phyloP scores from a whole-genome alignment of 768 basidiomycete species.

The Sarcodon sp. region DNA sequence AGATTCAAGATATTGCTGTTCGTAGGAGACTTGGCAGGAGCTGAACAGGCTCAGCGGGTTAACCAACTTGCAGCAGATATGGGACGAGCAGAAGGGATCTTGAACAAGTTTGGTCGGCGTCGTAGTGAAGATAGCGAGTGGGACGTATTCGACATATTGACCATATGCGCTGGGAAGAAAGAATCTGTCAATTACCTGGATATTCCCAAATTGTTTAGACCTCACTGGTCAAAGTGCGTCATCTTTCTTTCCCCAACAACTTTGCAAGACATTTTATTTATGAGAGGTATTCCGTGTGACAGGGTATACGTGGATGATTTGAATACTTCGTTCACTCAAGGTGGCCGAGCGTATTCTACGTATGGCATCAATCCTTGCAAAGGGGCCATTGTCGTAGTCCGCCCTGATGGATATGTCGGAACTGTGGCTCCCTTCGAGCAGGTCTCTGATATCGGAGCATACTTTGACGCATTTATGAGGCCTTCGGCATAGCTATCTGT shows the following conservation, averaged over 20 bases:
- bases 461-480: constrained; percentile 35
- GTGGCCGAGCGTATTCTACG: constrained; percentile 41
- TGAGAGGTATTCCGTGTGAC: background rate
- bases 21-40: constrained; percentile 20
- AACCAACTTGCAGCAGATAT: constrained; percentile 9
- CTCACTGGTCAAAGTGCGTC: constrained; percentile 49
- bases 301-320: constrained; percentile 52
- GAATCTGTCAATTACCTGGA: constrained; percentile 28
- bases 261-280: background rate
- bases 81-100: constrained; percentile 9
- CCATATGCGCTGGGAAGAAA: constrained; percentile 26
- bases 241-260: constrained; percentile 1
- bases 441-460: constrained; percentile 22
- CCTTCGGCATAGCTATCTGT: no score
- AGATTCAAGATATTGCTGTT: constrained; percentile 38
- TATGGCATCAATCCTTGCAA: constrained; percentile 33
- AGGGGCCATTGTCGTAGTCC: constrained; percentile 41
- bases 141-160: constrained; percentile 29
- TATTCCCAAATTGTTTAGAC: constrained; percentile 30
- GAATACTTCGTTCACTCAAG: constrained; percentile 27
- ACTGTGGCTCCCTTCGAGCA: constrained; percentile 38
- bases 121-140: constrained; percentile 4
- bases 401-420: constrained; percentile 59
- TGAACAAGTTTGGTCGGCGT: constrained; percentile 5
- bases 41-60: constrained; percentile 10